Percentiles rank a stretch among this genome's conserved stretches.
Conservation (phyloP, 2,329 filamentous ascomycete genomes). For the Raffaelea albimanens region DNA sequence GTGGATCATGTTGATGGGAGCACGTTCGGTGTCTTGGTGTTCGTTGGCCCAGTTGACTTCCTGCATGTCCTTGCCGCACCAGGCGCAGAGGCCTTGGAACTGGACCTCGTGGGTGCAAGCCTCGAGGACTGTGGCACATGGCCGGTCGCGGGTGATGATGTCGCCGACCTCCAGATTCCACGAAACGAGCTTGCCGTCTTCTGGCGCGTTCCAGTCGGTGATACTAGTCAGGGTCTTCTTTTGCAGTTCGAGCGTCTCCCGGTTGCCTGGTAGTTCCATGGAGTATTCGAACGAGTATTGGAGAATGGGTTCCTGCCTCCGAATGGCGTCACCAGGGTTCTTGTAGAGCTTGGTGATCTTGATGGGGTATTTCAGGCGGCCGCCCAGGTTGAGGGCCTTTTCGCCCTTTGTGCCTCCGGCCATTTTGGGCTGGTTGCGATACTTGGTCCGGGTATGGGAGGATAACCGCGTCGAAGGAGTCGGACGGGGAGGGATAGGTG, state of each 20-base stretch:
- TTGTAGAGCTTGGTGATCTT: conserved; percentile 81
- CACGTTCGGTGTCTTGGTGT: conserved; percentile 68
- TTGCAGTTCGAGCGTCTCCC: conserved; percentile 47
- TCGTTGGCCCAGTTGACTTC: conserved; percentile 78
- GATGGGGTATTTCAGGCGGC: conserved; percentile 80
- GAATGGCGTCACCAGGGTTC: conserved; percentile 62
- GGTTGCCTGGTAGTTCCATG: conserved; percentile 61
- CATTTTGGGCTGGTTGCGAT: conserved; percentile 8
- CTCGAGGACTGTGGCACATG: conserved; percentile 73
- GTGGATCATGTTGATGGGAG: conserved; percentile 90
- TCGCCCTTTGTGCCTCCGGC: conserved; percentile 14
- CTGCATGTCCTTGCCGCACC: conserved; percentile 95
- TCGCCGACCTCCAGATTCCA: conserved; percentile 68
- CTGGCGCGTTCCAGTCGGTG: conserved; percentile 72
- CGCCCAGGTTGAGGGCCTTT: conserved; percentile 38
- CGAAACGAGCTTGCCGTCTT: conserved; percentile 66
- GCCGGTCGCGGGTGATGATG: conserved; percentile 48
- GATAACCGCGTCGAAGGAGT: conserved; percentile 10
- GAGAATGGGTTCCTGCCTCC: conserved; percentile 69
- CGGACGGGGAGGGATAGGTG: conserved; percentile 4
- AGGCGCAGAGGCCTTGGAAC: conserved; percentile 79
- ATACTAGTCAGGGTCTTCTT: conserved; percentile 60
- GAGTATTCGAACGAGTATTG: conserved; percentile 79
- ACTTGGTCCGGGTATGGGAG: conserved; percentile 9
- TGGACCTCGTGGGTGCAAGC: conserved; percentile 86